Conservation (phyloP, 208 protist species). For the Acanthamoeba triangularis region DNA sequence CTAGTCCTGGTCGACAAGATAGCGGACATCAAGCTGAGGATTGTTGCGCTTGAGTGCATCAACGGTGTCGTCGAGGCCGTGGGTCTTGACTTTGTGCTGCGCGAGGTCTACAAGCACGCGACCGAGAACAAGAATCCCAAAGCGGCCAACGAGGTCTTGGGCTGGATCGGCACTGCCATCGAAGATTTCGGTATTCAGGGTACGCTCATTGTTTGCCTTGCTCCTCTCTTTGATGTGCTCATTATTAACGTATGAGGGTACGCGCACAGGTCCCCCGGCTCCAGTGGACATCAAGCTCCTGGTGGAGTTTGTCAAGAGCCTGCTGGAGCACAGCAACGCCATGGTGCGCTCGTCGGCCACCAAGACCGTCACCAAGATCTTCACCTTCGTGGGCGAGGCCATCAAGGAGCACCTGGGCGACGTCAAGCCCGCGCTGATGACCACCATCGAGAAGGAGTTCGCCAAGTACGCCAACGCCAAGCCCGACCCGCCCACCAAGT, state of each 20-base stretch:
- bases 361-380: conserved; percentile 70
- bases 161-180: conserved; percentile 68
- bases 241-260: too few species aligned
- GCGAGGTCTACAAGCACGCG: conserved; percentile 69
- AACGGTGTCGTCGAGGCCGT: conserved; percentile 61
- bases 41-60: conserved; percentile 32
- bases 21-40: conserved; percentile 80
- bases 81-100: conserved; percentile 69
- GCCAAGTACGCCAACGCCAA: conserved; percentile 73
- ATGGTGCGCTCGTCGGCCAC: conserved; percentile 70
- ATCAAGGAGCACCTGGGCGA: conserved; percentile 65
- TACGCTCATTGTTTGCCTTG: too few species aligned
- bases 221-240: too few species aligned
- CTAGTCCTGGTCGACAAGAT: conserved; percentile 79
- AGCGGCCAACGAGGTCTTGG: conserved; percentile 36
- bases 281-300: conserved; percentile 41
- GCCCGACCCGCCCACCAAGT: conserved; percentile 61
- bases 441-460: conserved; percentile 80
- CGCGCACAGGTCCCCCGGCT: background rate
- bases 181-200: conserved; percentile 65
- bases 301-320: conserved; percentile 15
- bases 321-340: conserved; percentile 69
- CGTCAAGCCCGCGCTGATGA: conserved; percentile 80
- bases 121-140: conserved; percentile 77
- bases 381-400: conserved; percentile 66